These are phyloP conservation scores for Sarcodon aspratus DNA, from an alignment of 768 basidiomycete species.

Conservation along the genomic window DNA sequence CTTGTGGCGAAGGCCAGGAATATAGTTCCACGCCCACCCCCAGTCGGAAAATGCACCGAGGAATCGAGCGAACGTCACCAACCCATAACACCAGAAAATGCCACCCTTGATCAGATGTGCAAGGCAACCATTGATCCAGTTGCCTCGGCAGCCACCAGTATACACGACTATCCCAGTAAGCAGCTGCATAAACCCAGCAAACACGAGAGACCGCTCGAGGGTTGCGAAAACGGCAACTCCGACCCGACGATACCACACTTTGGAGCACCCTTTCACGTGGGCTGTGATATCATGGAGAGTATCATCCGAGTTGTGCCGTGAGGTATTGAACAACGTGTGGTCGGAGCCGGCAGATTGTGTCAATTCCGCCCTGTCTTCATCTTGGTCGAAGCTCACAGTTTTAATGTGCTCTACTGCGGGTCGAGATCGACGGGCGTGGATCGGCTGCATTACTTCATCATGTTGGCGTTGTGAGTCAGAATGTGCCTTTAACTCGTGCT, in stretches of 20 bases:
- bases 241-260: constrained; percentile 22
- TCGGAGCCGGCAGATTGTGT: constrained; percentile 39
- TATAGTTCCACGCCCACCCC: constrained; percentile 94
- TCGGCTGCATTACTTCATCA: constrained; percentile 12
- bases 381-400: constrained; percentile 8
- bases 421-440: constrained; percentile 10
- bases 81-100: constrained; percentile 89
- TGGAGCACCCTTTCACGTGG: constrained; percentile 2
- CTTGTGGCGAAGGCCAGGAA: constrained; percentile 27
- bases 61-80: constrained; percentile 88
- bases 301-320: constrained; percentile 34
- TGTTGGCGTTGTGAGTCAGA: neutral
- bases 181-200: constrained; percentile 58
- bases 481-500: constrained; percentile 26
- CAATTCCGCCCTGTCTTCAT: constrained; percentile 35
- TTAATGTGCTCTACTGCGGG: neutral
- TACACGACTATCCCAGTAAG: constrained; percentile 71
- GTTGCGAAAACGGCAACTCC: constrained; percentile 38
- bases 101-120: constrained; percentile 92
- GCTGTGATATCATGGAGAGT: constrained; percentile 32
- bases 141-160: constrained; percentile 76
- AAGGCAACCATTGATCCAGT: constrained; percentile 71
- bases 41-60: constrained; percentile 76
- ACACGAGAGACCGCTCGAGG: constrained; percentile 51
- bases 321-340: constrained; percentile 2